Base-by-base conservation (phyloP, 2,329 filamentous ascomycete species). In the Simplicillium sp. region DNA sequence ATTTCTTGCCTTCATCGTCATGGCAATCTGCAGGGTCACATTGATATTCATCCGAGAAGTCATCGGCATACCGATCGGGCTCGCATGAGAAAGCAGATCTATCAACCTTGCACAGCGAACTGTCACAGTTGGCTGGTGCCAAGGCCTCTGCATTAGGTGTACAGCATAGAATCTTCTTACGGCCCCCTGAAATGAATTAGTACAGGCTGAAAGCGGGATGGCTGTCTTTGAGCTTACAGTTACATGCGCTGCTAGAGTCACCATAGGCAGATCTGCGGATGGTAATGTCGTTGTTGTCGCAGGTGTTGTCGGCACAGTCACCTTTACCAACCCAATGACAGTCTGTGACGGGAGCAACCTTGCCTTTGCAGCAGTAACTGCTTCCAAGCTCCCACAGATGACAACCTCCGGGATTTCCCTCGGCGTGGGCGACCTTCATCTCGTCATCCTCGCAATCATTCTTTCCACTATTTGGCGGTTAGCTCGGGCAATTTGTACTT, bases 251-350 rank as follows among this genome's bases (percentile, higher is more conserved):
- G 13, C 12, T 25, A 16, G 25, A 29, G 11, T 37, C 45, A 13
- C 45, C 42, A 7, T 18, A 14, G 12, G 7, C 14, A 6, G 29
- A 18, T n/a, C 29, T 43, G 14, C 20, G 20, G 15, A 46, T 14
- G 5, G 42, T 40, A 2, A 42, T 39, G 14, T 46, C 45, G n/a
- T 44, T 40, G 16, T 29, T 37, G n/a, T n/a, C 36, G 14, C 42
- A 46, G 3, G 37, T 42, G 37, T 45, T 46, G 37, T 46, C 42
- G 13, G 42, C 42, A 36, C 42, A 46, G 45, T 45, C 40, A 3
- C 39, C 38, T 14, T 43, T 18, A 5, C 45, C 43, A 7, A 47
- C 43, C 45, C 38, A 45, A 18, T 47, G 45, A 31, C 43, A 47
- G 38, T 43, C 40, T 13, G 20, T 12, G 1, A 47, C 20, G 11